Evolutionary conservation across 306 rosid species (phyloP).

Genomic region (Citrullus colocynthis): DNA sequence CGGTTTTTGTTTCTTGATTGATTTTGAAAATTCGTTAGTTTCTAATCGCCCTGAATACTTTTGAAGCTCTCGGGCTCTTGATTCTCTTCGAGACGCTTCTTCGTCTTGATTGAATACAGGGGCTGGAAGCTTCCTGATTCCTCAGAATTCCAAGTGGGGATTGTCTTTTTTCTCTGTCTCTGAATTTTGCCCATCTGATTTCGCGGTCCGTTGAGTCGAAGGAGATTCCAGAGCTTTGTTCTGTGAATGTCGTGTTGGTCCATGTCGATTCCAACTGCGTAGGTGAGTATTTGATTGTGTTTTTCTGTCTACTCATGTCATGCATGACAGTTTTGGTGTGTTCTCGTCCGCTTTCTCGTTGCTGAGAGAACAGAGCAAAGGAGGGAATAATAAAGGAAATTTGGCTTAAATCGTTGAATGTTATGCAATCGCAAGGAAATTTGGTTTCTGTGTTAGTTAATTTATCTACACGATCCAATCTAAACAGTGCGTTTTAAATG

Average conservation of each 20-base stretch:
- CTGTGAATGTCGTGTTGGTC: conserved; percentile 4
- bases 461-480: not conserved
- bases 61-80: conserved; percentile 1
- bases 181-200: not conserved
- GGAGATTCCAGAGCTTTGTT: not conserved
- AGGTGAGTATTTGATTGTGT: conserved; percentile 30
- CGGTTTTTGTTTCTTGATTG: not conserved
- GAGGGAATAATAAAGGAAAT: not conserved
- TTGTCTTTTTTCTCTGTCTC: not conserved
- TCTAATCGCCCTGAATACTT: not conserved
- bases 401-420: not conserved
- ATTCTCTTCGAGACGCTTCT: not conserved
- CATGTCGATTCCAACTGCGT: conserved; percentile 10
- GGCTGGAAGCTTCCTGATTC: not conserved
- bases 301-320: not conserved
- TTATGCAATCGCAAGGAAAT: not conserved
- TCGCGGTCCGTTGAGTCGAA: not conserved
- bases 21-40: not conserved
- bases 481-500: not conserved
- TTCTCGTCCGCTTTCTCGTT: not conserved
- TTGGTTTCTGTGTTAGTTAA: not conserved
- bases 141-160: too few relatives aligned
- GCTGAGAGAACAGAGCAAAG: not conserved
- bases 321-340: not conserved
- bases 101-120: not conserved